Conservation (phyloP, 139 green algal genomes). For the Diplosphaera chodatii region DNA sequence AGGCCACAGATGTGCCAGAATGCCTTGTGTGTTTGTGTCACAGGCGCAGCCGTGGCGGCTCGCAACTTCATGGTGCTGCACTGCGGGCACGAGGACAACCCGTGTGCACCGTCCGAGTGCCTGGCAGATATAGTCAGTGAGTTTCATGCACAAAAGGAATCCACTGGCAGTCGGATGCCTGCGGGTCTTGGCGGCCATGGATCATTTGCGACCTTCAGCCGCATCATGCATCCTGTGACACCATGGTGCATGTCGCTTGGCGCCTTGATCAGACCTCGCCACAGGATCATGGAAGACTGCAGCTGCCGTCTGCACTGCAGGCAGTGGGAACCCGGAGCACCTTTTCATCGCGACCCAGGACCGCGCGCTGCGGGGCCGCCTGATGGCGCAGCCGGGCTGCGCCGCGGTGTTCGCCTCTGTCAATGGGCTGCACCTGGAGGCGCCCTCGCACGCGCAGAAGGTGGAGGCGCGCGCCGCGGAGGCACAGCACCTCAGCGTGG, state of each 20-base stretch:
- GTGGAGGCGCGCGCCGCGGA: slow-evolving; percentile 1
- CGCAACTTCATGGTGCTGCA: slow-evolving; percentile 3
- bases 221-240: too few relatives aligned
- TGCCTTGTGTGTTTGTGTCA: too few relatives aligned
- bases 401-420: slow-evolving; percentile 35
- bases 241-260: too few relatives aligned
- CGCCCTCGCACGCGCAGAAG: slow-evolving; percentile 25
- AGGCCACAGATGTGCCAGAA: too few relatives aligned
- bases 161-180: too few relatives aligned
- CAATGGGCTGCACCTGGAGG: slow-evolving; percentile 42
- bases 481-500: background rate
- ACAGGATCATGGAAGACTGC: too few relatives aligned
- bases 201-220: too few relatives aligned
- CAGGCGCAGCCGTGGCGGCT: slow-evolving; percentile 5
- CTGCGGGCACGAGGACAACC: slow-evolving; percentile 8
- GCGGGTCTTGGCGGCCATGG: too few relatives aligned
- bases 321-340: slow-evolving; percentile 35
- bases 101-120: slow-evolving; percentile 7
- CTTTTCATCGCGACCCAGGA: slow-evolving; percentile 54
- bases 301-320: background rate
- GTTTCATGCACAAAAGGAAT: too few relatives aligned
- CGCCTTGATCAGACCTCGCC: too few relatives aligned
- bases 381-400: slow-evolving; percentile 26
- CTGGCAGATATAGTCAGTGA: slow-evolving; percentile 4
- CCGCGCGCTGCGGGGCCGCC: slow-evolving; percentile 17